phyloP scores from a whole-genome alignment of 345 rosid genomes.

The Pelargonium nanum region DNA sequence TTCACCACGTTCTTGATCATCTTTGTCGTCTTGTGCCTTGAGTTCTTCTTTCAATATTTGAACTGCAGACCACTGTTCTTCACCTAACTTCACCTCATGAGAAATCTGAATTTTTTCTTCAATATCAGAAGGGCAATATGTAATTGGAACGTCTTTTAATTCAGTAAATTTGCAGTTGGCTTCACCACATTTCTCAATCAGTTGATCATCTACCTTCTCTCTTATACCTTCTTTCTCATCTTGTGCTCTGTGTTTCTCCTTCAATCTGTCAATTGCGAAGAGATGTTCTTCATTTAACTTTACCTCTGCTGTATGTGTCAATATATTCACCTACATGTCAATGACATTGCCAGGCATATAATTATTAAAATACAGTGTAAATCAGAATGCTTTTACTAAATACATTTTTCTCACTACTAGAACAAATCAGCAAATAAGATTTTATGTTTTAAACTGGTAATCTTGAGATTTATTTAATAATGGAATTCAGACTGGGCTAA shows the following conservation, averaged over 20 bases:
- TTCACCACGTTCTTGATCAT: conserved; percentile 7
- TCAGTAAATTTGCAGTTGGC: neutral
- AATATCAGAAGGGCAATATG: neutral
- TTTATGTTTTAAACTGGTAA: too few relatives aligned
- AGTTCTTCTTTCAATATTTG: neutral
- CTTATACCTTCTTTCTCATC: conserved; percentile 35
- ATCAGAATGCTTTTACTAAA: neutral
- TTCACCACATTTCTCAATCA: neutral
- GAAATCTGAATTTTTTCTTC: neutral
- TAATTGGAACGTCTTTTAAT: neutral
- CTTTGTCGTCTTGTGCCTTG: neutral
- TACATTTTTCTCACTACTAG: neutral
- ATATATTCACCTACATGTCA: conserved; percentile 74
- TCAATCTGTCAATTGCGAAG: conserved; percentile 36
- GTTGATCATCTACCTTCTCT: conserved; percentile 1
- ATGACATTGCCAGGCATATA: too few relatives aligned
- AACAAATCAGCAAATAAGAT: neutral
- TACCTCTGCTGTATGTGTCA: conserved; percentile 63
- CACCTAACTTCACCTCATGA: neutral
- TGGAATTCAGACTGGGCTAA: neutral
- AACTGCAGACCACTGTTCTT: neutral
- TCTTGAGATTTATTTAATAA: too few relatives aligned
- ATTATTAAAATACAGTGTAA: too few relatives aligned
- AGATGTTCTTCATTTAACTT: conserved; percentile 38
- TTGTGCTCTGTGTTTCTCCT: conserved; percentile 47